Percentiles rank a stretch among this genome's conserved stretches.
phyloP scores from a whole-genome alignment of 352 stramenopile genomes.

The Pythium utonaiense region DNA sequence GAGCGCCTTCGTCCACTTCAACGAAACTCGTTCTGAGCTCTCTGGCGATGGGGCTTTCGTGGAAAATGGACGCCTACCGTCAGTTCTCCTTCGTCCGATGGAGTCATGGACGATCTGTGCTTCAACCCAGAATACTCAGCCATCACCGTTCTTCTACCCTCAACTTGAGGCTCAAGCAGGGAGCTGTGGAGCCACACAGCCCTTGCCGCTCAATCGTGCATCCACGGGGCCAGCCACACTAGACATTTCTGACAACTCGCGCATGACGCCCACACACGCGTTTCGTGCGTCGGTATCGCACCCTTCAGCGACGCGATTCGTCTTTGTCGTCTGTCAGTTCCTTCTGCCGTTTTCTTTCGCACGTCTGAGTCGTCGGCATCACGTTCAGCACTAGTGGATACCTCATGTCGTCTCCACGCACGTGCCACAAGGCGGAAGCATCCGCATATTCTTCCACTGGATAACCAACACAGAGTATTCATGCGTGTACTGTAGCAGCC shows the following conservation, averaged over 20 bases:
- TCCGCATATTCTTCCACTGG: neutral
- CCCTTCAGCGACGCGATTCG: neutral
- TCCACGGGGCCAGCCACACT: too few relatives aligned
- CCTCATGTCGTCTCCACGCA: neutral
- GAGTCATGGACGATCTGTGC: neutral
- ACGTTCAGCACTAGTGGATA: neutral
- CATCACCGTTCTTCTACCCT: neutral
- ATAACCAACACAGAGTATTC: too few relatives aligned
- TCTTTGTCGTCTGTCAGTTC: neutral
- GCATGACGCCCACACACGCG: too few relatives aligned
- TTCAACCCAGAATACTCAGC: neutral
- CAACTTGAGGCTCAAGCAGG: too few relatives aligned
- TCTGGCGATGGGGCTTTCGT: neutral
- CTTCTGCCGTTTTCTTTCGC: neutral
- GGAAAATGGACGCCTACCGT: neutral
- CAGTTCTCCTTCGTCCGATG: neutral
- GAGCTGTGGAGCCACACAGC: too few relatives aligned
- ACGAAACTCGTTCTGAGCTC: neutral
- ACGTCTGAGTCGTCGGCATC: neutral
- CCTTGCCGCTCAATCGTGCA: too few relatives aligned
- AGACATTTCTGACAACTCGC: neutral
- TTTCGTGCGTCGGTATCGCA: neutral
- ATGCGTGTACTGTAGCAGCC: neutral
- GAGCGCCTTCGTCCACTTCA: neutral
- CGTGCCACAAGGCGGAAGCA: neutral